Evolutionary conservation across 75 land plant genomes (phyloP).

Genomic region (Azolla pinnata): DNA sequence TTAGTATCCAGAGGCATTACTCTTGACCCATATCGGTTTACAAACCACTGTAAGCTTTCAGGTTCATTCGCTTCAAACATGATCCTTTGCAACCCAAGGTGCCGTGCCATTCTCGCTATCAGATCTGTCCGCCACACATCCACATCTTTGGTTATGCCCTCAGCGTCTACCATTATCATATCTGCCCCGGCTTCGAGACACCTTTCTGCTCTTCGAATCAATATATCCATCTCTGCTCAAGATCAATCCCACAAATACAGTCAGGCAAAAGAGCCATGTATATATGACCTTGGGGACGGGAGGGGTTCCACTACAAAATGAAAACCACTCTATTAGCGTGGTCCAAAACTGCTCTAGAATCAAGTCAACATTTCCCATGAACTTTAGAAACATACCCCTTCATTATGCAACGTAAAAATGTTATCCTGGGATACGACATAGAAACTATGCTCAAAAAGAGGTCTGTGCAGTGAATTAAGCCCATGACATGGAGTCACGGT

Average conservation of each 20-base stretch:
- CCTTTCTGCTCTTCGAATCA: slow-evolving; percentile 84
- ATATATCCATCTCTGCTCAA: slow-evolving; percentile 51
- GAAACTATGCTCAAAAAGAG: too few relatives aligned
- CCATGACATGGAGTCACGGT: too few relatives aligned
- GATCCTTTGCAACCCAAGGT: slow-evolving; percentile 75
- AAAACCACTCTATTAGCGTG: too few relatives aligned
- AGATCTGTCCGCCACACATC: slow-evolving; percentile 58
- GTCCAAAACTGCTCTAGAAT: too few relatives aligned
- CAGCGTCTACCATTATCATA: slow-evolving; percentile 86
- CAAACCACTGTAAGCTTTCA: slow-evolving; percentile 70
- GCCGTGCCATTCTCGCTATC: slow-evolving; percentile 67
- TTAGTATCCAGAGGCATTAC: slow-evolving; percentile 33
- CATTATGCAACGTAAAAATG: too few relatives aligned
- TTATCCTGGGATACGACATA: too few relatives aligned
- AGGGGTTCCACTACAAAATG: too few relatives aligned
- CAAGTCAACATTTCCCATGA: too few relatives aligned
- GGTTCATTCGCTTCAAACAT: slow-evolving; percentile 81
- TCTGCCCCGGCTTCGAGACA: slow-evolving; percentile 93
- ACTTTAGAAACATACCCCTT: too few relatives aligned
- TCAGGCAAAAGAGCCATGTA: too few relatives aligned
- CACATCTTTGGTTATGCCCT: slow-evolving; percentile 46
- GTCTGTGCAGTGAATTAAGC: not conserved
- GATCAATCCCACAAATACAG: too few relatives aligned
- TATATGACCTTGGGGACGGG: too few relatives aligned
- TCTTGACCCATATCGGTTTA: slow-evolving; percentile 65